Conservation (phyloP, 441 rosid genomes). For the Eugenia klotzschiana region DNA sequence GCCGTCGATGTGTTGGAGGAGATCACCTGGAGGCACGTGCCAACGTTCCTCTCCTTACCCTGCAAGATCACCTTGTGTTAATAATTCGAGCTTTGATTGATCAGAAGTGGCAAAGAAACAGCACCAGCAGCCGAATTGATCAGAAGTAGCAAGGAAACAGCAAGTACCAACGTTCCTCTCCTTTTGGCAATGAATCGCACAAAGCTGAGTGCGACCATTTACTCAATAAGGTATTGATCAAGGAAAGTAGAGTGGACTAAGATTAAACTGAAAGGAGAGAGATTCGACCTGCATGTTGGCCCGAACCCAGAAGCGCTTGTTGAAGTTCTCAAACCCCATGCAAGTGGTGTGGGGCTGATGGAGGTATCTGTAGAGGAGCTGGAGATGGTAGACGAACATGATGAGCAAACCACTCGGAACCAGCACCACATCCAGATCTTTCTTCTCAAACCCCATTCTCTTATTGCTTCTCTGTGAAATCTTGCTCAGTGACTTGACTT, state of each 20-base stretch:
- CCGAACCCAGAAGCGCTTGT: conserved; percentile 59
- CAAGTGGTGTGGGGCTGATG: conserved; percentile 49
- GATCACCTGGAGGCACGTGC: conserved; percentile 34
- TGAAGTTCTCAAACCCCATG: conserved; percentile 54
- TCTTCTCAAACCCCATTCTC: conserved; percentile 18
- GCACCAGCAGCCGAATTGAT: not conserved
- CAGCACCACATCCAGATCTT: conserved; percentile 43
- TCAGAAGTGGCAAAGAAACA: not conserved
- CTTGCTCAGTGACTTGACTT: not conserved
- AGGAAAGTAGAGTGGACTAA: not conserved
- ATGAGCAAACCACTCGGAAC: conserved; percentile 48
- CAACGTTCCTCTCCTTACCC: conserved; percentile 21
- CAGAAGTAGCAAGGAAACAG: no score
- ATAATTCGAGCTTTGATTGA: not conserved
- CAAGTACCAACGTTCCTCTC: no score
- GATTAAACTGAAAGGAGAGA: not conserved
- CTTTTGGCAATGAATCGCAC: not conserved
- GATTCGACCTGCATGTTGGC: conserved; percentile 33
- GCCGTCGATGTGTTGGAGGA: conserved; percentile 46
- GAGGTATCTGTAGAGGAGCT: conserved; percentile 48
- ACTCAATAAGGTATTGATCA: not conserved
- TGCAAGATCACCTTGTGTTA: conserved; percentile 3
- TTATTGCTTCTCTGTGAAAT: not conserved
- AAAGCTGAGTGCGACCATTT: not conserved
- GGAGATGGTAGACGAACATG: conserved; percentile 45